Conservation (phyloP, 2,329 filamentous ascomycete species). For the Colletotrichum lentis region DNA sequence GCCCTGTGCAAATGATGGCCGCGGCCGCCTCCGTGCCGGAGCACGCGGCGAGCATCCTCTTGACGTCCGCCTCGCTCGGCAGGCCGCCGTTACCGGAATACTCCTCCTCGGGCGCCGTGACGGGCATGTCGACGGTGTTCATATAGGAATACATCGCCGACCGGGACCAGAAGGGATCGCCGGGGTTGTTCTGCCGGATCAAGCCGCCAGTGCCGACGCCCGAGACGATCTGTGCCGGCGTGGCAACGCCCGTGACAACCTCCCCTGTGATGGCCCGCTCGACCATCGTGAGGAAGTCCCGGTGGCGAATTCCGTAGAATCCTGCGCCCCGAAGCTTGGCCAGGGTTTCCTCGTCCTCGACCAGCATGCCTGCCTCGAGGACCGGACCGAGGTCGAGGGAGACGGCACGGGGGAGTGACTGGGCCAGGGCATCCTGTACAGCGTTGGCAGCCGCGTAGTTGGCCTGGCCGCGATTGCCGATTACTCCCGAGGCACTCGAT, state of each 20-base stretch:
- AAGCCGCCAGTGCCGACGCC: slow-evolving; percentile 64
- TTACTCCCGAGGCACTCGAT: slow-evolving; percentile 63
- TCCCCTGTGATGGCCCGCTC: slow-evolving; percentile 56
- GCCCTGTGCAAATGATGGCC: slow-evolving; percentile 48
- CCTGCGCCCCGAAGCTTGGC: slow-evolving; percentile 59
- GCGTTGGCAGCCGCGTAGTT: slow-evolving; percentile 66
- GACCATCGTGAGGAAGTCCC: slow-evolving; percentile 59
- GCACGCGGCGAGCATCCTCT: slow-evolving; percentile 46
- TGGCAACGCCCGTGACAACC: slow-evolving; percentile 40
- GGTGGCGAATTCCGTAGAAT: slow-evolving; percentile 62
- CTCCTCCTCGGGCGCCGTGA: slow-evolving; percentile 41
- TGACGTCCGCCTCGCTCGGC: slow-evolving; percentile 41
- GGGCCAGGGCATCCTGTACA: slow-evolving; percentile 59
- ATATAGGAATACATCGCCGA: slow-evolving; percentile 59
- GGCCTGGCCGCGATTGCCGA: slow-evolving; percentile 65
- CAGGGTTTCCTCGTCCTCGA: slow-evolving; percentile 57
- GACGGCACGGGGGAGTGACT: slow-evolving; percentile 47
- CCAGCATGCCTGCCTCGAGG: slow-evolving; percentile 63
- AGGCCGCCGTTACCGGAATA: slow-evolving; percentile 1
- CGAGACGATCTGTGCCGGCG: slow-evolving; percentile 60
- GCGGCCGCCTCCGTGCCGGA: slow-evolving; percentile 45
- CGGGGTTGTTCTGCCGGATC: slow-evolving; percentile 59
- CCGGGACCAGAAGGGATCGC: slow-evolving; percentile 63
- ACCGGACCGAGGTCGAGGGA: slow-evolving; percentile 62
- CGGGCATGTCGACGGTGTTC: slow-evolving; percentile 57